These are phyloP conservation scores for Hypoxylon trugodes DNA, from an alignment of 495 filamentous ascomycete species.

Conservation along the genomic window DNA sequence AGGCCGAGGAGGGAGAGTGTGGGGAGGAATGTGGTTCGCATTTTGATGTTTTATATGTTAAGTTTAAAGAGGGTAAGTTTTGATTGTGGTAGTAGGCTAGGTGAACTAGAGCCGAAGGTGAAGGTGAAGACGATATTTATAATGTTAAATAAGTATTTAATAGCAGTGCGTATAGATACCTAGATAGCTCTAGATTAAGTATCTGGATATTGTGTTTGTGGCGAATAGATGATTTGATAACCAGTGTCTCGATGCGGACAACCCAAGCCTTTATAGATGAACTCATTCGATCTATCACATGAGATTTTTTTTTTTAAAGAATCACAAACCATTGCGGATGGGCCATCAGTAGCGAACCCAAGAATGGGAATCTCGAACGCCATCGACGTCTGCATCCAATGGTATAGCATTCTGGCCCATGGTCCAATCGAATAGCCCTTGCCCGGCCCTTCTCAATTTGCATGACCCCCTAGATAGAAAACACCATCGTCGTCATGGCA, in stretches of 20 bases:
- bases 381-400: constrained; percentile 16
- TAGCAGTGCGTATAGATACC: not conserved
- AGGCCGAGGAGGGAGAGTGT: constrained; percentile 39
- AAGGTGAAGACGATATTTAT: not conserved
- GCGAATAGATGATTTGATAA: constrained; percentile 6
- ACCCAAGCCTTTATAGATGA: constrained; percentile 30
- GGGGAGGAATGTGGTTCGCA: constrained; percentile 40
- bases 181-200: constrained; percentile 15
- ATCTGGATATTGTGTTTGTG: constrained; percentile 5
- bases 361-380: constrained; percentile 26
- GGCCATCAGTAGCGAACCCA: constrained; percentile 4
- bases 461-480: not conserved
- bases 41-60: constrained; percentile 23
- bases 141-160: not conserved
- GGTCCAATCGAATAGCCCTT: constrained; percentile 16
- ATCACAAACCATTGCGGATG: not conserved
- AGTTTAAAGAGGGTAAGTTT: not conserved
- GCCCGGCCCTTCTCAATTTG: constrained; percentile 23
- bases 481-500: constrained; percentile 14
- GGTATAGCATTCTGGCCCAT: constrained; percentile 12
- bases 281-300: constrained; percentile 25
- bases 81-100: not conserved
- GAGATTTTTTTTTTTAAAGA: not conserved
- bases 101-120: not conserved
- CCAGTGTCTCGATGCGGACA: constrained; percentile 11